Percentiles rank a stretch among this genome's conserved stretches.
phyloP scores from a whole-genome alignment of 352 stramenopile genomes.

The Thraustotheca clavata region DNA sequence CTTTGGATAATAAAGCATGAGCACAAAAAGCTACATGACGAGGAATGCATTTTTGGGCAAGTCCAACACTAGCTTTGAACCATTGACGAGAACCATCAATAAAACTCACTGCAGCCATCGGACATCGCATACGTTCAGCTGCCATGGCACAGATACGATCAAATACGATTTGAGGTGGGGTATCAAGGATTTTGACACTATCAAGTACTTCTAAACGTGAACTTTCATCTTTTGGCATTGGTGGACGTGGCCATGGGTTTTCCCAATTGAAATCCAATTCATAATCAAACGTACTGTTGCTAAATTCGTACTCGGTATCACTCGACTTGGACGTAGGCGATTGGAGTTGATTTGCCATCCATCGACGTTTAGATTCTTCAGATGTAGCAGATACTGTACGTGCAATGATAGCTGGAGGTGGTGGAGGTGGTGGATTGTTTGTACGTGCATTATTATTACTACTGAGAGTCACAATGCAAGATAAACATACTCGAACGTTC shows the following conservation, averaged over 20 bases:
- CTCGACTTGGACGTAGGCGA: constrained; percentile 8
- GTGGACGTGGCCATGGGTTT: constrained; percentile 14
- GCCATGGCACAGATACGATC: constrained; percentile 19
- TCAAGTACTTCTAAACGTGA: constrained; percentile 4
- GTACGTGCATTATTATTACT: constrained; percentile 9
- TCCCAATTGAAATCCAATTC: constrained; percentile 22
- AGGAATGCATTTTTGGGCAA: constrained; percentile 19
- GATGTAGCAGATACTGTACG: neutral
- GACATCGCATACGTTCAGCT: constrained; percentile 12
- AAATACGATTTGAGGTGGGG: constrained; percentile 12
- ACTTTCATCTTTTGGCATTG: neutral
- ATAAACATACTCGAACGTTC: constrained; percentile 22
- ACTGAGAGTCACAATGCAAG: constrained; percentile 21
- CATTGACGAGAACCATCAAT: constrained; percentile 19
- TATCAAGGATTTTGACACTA: constrained; percentile 17
- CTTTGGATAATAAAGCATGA: constrained; percentile 21
- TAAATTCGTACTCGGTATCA: constrained; percentile 3
- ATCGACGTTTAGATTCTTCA: constrained; percentile 5
- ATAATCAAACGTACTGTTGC: constrained; percentile 4
- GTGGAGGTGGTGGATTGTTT: neutral
- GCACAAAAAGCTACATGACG: constrained; percentile 19
- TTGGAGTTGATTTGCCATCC: constrained; percentile 14
- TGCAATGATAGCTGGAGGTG: too few relatives aligned
- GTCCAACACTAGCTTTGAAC: constrained; percentile 21
- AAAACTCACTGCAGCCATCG: constrained; percentile 18